Percentiles rank a stretch among this genome's conserved stretches.
Conservation (phyloP, 2,329 filamentous ascomycete species). For the Drechslera avenae region DNA sequence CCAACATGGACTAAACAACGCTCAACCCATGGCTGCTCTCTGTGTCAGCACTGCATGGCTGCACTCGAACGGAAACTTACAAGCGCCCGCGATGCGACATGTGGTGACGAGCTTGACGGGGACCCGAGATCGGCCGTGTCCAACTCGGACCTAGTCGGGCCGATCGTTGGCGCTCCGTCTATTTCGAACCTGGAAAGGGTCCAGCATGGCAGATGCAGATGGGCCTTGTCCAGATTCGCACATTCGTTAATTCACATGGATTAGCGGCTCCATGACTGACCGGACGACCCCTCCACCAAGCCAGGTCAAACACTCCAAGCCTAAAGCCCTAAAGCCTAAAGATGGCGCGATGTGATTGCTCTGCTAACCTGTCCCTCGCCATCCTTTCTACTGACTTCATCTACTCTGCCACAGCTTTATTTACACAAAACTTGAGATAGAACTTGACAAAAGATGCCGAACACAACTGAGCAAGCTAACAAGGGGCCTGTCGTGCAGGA, state of each 20-base stretch:
- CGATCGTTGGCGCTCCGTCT: not conserved
- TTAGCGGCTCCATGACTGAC: conserved; percentile 8
- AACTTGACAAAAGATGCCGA: conserved; percentile 6
- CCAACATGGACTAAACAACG: not conserved
- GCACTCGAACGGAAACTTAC: conserved; percentile 34
- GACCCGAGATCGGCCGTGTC: conserved; percentile 31
- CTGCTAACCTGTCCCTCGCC: not conserved
- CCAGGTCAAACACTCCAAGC: too few species aligned
- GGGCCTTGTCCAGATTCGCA: conserved; percentile 4
- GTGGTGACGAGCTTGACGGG: conserved; percentile 41
- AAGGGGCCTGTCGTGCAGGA: conserved; percentile 35
- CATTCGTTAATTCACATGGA: conserved; percentile 10
- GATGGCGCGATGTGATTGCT: conserved; percentile 5
- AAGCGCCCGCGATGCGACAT: conserved; percentile 37
- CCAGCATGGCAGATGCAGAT: not conserved
- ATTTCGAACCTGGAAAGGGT: too few species aligned
- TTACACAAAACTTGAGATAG: not conserved
- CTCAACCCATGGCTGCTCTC: not conserved
- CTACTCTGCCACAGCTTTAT: not conserved
- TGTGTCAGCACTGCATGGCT: conserved; percentile 3
- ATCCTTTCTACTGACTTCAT: not conserved
- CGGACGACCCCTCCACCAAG: conserved; percentile 17
- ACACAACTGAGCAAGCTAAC: conserved; percentile 1
- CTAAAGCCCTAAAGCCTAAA: not conserved
- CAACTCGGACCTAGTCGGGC: not conserved